phyloP scores from a whole-genome alignment of 73 alveolate genomes.

The Tetrahymena thermophila region DNA sequence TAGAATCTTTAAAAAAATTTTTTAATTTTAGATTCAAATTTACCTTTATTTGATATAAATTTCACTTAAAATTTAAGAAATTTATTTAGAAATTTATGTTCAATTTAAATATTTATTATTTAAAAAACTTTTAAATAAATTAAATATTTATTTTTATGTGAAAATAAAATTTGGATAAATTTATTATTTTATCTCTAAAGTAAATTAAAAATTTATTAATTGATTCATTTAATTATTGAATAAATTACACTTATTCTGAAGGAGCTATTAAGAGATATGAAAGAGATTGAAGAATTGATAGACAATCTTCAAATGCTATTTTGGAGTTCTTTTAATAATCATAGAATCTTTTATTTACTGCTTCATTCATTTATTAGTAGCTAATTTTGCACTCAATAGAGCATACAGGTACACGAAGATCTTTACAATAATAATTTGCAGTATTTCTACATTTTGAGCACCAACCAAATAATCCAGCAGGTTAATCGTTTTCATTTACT shows the following conservation, averaged over 20 bases:
- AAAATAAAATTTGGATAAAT: no score
- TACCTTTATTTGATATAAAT: no score
- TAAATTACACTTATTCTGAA: not conserved
- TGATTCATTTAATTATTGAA: not conserved
- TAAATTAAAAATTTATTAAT: no score
- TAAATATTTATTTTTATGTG: no score
- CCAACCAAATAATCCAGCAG: slow-evolving; percentile 94
- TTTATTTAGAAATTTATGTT: no score
- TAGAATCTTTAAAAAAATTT: no score
- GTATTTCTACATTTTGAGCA: slow-evolving; percentile 88
- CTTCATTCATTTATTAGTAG: slow-evolving; percentile 43
- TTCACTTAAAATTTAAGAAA: no score
- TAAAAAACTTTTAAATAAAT: no score
- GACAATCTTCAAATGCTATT: not conserved
- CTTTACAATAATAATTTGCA: slow-evolving; percentile 88
- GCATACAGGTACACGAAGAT: slow-evolving; percentile 89
- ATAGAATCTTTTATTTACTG: slow-evolving; percentile 11
- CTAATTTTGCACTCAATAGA: slow-evolving; percentile 79
- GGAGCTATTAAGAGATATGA: not conserved
- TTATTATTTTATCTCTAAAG: no score
- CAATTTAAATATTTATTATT: no score
- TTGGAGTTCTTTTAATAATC: slow-evolving; percentile 53
- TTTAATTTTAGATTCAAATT: no score
- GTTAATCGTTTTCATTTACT: slow-evolving; percentile 71
- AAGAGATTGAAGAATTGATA: not conserved